A percentile compares a stretch with the other conserved stretches of the same genome.
These are phyloP conservation scores for Solanum peruvianum DNA, from an alignment of 257 asterid genomes.

Conservation along the genomic window DNA sequence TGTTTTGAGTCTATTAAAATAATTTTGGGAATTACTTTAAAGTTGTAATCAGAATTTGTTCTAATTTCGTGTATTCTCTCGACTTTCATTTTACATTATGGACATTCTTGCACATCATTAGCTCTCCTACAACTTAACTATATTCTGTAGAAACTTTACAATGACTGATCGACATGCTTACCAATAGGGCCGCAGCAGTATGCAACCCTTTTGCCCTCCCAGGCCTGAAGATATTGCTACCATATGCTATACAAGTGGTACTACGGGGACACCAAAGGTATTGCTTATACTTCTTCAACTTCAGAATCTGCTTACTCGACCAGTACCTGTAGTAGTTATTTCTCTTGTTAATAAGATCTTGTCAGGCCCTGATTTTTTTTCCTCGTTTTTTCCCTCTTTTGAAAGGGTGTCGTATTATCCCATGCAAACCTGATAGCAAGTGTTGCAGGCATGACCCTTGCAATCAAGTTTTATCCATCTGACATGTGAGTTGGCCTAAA, in stretches of 20 bases:
- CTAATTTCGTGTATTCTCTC: not conserved
- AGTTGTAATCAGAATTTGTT: not conserved
- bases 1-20: not conserved
- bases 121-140: not conserved
- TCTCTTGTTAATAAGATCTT: not conserved
- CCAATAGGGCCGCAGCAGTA: slow-evolving; percentile 51
- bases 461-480: slow-evolving; percentile 49
- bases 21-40: not conserved
- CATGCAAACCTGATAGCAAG: slow-evolving; percentile 77
- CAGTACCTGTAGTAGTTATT: not conserved
- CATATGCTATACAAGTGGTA: slow-evolving; percentile 96
- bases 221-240: slow-evolving; percentile 77
- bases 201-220: slow-evolving; percentile 75
- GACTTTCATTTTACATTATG: not conserved
- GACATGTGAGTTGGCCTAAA: slow-evolving; percentile 64
- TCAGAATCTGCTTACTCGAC: not conserved
- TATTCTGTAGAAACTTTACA: not conserved
- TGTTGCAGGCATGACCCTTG: slow-evolving; percentile 51
- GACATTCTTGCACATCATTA: not conserved
- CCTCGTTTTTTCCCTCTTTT: slow-evolving; percentile 3
- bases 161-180: not conserved
- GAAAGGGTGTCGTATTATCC: slow-evolving; percentile 76
- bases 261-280: slow-evolving; percentile 99
- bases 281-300: not conserved
- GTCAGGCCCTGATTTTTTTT: not conserved